phyloP scores from a whole-genome alignment of 2,329 filamentous ascomycete genomes.

The Cercospora janseana region DNA sequence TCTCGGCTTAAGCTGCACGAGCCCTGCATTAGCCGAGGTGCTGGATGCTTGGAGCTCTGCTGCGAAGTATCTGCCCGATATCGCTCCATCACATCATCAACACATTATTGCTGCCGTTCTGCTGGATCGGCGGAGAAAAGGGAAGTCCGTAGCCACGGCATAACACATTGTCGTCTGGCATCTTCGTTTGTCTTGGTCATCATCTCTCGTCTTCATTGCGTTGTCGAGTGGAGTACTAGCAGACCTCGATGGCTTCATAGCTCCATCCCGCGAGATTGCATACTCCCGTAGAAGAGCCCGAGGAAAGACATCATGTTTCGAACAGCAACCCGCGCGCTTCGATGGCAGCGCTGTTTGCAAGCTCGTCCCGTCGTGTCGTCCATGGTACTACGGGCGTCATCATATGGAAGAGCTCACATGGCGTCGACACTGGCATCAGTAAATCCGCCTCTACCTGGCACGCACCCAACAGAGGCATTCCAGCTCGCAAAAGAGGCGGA shows the following conservation, averaged over 20 bases:
- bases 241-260: conserved; percentile 3
- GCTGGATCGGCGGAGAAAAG: background rate
- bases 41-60: background rate
- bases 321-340: conserved; percentile 31
- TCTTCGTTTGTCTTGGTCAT: background rate
- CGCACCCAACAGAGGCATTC: conserved; percentile 71
- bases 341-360: conserved; percentile 32
- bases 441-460: conserved; percentile 60
- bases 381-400: conserved; percentile 26
- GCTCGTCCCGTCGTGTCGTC: conserved; percentile 21
- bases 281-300: background rate
- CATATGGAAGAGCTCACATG: conserved; percentile 42
- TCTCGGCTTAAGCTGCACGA: conserved; percentile 10
- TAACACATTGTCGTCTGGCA: background rate
- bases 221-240: background rate
- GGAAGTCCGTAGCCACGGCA: background rate
- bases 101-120: background rate
- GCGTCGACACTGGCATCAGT: conserved; percentile 53
- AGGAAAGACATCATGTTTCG: conserved; percentile 29
- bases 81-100: conserved; percentile 8
- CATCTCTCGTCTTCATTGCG: background rate
- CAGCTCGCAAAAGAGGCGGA: conserved; percentile 75
- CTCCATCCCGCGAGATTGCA: background rate
- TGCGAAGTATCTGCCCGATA: conserved; percentile 6
- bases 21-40: conserved; percentile 15